phyloP scores from a whole-genome alignment of 2,329 filamentous ascomycete species.

The Fusarium algeriense region DNA sequence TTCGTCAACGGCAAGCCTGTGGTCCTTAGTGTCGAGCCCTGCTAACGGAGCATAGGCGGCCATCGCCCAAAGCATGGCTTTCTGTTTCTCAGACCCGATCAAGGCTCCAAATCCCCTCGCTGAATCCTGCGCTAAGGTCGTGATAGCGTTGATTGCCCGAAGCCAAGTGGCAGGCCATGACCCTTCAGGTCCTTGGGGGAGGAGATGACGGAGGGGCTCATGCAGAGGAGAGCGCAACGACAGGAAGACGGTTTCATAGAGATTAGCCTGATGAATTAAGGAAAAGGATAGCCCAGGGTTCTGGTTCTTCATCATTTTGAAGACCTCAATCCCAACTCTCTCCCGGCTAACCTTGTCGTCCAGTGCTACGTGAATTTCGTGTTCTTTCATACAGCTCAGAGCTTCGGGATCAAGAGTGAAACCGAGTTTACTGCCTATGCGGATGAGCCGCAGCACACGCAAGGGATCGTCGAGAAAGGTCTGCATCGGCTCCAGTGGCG shows the following conservation, averaged over 20 bases:
- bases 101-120: not conserved
- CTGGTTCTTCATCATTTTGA: not conserved
- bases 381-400: not conserved
- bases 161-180: not conserved
- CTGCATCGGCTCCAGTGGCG: constrained; percentile 4
- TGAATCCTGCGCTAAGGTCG: not conserved
- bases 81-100: not conserved
- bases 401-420: not conserved
- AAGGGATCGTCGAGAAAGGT: constrained; percentile 9
- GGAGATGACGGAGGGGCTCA: not conserved
- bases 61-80: not conserved
- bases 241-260: not conserved
- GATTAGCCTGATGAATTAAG: not conserved
- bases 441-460: not conserved
- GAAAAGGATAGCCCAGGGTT: not conserved
- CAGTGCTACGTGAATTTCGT: not conserved
- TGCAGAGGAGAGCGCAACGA: not conserved
- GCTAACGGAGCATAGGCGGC: not conserved
- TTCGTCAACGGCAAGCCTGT: not conserved
- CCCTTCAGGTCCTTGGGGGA: not conserved
- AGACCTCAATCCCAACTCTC: not conserved
- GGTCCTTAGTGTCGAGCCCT: not conserved
- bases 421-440: not conserved
- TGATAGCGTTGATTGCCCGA: not conserved
- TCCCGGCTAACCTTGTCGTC: not conserved